Evolutionary conservation across 164 flowering plant species (phyloP).

Genomic region (Santalum album): DNA sequence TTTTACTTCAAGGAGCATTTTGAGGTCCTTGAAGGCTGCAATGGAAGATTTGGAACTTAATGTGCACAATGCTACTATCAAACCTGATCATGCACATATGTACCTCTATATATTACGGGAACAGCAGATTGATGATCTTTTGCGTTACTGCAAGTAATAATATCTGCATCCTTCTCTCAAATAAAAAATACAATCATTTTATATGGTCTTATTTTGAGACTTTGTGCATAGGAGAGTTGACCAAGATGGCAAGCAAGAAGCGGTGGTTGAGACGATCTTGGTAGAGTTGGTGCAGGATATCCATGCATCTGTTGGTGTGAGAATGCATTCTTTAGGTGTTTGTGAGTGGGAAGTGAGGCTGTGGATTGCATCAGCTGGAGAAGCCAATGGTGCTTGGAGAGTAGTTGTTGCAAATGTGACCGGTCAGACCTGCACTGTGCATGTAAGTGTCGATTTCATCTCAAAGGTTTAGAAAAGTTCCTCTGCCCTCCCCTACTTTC

Average conservation of each 20-base stretch:
- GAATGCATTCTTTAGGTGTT: conserved; percentile 85
- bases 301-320: conserved; percentile 71
- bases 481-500: neutral
- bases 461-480: conserved; percentile 1
- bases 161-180: neutral
- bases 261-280: conserved; percentile 52
- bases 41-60: conserved; percentile 95
- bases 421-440: conserved; percentile 88
- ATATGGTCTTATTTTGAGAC: conserved; percentile 8
- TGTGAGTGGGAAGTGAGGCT: conserved; percentile 98
- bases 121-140: conserved; percentile 75
- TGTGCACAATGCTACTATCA: conserved; percentile 61
- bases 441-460: conserved; percentile 46
- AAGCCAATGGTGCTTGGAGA: conserved; percentile 91
- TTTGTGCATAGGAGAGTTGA: conserved; percentile 64
- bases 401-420: conserved; percentile 81
- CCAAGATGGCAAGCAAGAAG: conserved; percentile 45
- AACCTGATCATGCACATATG: conserved; percentile 90
- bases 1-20: conserved; percentile 74
- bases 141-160: conserved; percentile 67
- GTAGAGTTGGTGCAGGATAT: conserved; percentile 68
- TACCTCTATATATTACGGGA: conserved; percentile 79
- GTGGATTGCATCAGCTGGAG: conserved; percentile 65
- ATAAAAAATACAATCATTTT: neutral
- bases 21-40: conserved; percentile 81